Percentiles rank a stretch among this genome's conserved stretches.
phyloP scores from a whole-genome alignment of 176 grass and related monocot genomes.

The Musa itinerans region DNA sequence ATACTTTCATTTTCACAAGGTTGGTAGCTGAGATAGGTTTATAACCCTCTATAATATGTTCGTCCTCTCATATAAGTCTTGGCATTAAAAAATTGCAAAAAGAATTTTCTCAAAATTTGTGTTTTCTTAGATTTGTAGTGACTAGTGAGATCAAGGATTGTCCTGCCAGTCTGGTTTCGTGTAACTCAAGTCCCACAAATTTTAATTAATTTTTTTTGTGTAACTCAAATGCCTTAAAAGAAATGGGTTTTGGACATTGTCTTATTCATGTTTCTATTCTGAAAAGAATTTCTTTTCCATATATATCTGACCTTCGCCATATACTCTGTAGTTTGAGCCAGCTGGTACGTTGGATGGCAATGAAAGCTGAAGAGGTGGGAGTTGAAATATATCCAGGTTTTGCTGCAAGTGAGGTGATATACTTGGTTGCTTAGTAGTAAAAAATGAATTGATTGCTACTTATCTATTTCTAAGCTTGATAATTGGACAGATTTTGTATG shows the following conservation, averaged over 20 bases:
- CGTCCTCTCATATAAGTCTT: background rate
- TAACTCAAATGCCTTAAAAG: background rate
- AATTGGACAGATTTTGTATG: constrained; percentile 80
- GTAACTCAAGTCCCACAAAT: background rate
- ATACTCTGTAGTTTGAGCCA: constrained; percentile 58
- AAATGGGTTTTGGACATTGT: background rate
- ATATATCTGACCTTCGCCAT: background rate
- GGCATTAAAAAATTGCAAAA: background rate
- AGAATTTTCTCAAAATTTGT: background rate
- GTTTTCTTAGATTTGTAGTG: no score
- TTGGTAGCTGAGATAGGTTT: background rate
- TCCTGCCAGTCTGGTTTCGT: background rate
- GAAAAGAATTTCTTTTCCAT: background rate
- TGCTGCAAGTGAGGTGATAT: constrained; percentile 89
- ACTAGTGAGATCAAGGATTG: background rate
- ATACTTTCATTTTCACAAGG: background rate
- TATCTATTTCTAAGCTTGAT: constrained; percentile 27
- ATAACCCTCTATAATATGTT: background rate
- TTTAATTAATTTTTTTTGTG: background rate
- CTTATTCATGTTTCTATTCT: background rate
- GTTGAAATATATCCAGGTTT: constrained; percentile 99
- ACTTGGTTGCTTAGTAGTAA: constrained; percentile 19
- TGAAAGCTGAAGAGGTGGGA: constrained; percentile 84
- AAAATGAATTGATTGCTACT: constrained; percentile 26
- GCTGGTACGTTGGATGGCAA: constrained; percentile 76